Conservation (phyloP, 2,329 filamentous ascomycete genomes). For the Ramularia collo-cygni region DNA sequence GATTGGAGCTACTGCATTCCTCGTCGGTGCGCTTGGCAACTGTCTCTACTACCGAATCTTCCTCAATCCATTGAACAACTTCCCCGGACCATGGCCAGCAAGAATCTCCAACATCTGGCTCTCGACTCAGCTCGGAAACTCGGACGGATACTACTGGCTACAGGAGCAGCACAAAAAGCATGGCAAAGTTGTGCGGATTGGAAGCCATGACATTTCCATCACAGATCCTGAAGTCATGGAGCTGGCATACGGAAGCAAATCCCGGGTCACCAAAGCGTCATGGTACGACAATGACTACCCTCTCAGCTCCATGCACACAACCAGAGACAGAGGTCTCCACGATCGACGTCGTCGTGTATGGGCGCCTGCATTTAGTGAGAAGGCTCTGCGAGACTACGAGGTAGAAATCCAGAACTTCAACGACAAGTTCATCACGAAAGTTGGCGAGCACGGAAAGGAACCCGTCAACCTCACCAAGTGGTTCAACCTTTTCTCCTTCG, state of each 20-base stretch:
- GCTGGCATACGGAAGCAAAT: conserved; percentile 33
- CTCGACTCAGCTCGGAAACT: conserved; percentile 20
- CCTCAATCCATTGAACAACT: conserved; percentile 29
- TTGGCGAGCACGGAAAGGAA: conserved; percentile 24
- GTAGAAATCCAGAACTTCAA: conserved; percentile 32
- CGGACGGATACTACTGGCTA: conserved; percentile 28
- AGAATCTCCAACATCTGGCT: conserved; percentile 31
- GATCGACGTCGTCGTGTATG: conserved; percentile 37
- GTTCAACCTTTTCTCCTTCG: conserved; percentile 40
- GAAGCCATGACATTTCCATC: conserved; percentile 33
- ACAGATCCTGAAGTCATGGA: conserved; percentile 32
- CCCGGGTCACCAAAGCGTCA: conserved; percentile 35
- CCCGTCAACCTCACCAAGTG: conserved; percentile 36
- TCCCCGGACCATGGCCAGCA: conserved; percentile 31
- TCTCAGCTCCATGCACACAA: conserved; percentile 34
- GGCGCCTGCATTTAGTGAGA: conserved; percentile 37
- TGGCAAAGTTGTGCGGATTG: conserved; percentile 32
- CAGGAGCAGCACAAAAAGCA: conserved; percentile 30
- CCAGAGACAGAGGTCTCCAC: conserved; percentile 33
- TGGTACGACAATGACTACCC: conserved; percentile 37
- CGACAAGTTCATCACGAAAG: conserved; percentile 30
- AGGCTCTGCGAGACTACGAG: conserved; percentile 37
- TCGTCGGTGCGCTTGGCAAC: conserved; percentile 25
- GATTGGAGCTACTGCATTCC: conserved; percentile 10
- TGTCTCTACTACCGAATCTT: conserved; percentile 33